Conservation (phyloP, 768 basidiomycete genomes). For the Calocybe indica region DNA sequence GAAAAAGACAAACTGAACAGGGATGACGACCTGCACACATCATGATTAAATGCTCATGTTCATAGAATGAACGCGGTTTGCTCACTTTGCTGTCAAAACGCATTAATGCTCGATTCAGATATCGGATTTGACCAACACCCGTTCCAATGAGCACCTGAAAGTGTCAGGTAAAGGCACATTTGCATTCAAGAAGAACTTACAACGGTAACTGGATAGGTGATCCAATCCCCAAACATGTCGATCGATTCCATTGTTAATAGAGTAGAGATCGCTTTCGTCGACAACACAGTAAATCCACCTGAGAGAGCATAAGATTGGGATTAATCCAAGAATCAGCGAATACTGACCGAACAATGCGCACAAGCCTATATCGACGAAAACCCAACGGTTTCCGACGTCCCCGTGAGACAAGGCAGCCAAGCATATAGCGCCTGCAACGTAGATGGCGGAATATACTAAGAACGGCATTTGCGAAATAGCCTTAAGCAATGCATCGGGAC, state of each 20-base stretch:
- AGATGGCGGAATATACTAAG: slow-evolving; percentile 66
- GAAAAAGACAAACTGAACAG: slow-evolving; percentile 93
- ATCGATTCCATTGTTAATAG: slow-evolving; percentile 76
- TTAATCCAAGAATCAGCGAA: slow-evolving; percentile 1
- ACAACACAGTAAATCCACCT: slow-evolving; percentile 91
- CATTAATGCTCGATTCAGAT: slow-evolving; percentile 84
- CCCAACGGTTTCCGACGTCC: slow-evolving; percentile 53
- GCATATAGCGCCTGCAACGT: slow-evolving; percentile 46
- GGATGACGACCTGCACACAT: slow-evolving; percentile 72
- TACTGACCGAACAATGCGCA: slow-evolving; percentile 76
- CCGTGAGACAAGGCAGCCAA: slow-evolving; percentile 66
- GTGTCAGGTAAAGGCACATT: slow-evolving; percentile 6
- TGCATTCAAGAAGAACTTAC: slow-evolving; percentile 28
- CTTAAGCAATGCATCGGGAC: slow-evolving; percentile 56
- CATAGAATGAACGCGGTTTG: not conserved
- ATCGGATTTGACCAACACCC: slow-evolving; percentile 79
- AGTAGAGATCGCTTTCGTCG: slow-evolving; percentile 89
- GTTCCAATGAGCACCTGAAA: slow-evolving; percentile 61
- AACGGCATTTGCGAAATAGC: slow-evolving; percentile 74
- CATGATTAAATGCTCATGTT: not conserved
- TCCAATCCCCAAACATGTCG: slow-evolving; percentile 70
- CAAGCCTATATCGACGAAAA: slow-evolving; percentile 82
- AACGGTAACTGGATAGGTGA: slow-evolving; percentile 74
- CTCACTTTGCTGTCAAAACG: slow-evolving; percentile 86
- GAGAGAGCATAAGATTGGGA: not conserved